Conservation (phyloP, 352 stramenopile genomes). For the Globisporangium barbulae region DNA sequence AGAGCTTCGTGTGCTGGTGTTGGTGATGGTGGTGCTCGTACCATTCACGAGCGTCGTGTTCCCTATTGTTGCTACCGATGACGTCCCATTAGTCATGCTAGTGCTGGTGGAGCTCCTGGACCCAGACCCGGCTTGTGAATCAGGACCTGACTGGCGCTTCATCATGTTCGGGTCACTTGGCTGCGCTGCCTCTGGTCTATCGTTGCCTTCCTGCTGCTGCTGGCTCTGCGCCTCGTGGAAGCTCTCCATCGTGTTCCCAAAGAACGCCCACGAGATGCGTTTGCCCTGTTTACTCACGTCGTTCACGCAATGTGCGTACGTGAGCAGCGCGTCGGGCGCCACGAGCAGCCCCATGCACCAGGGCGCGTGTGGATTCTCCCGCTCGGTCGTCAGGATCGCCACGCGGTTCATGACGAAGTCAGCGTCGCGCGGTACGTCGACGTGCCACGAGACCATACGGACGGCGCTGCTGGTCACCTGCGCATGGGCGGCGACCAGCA, state of each 20-base stretch:
- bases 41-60: background rate
- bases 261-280: slow-evolving; percentile 27
- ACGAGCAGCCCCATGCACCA: slow-evolving; percentile 39
- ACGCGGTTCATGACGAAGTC: slow-evolving; percentile 16
- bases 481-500: background rate
- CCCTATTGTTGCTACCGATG: background rate
- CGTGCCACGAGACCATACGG: slow-evolving; percentile 9
- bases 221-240: slow-evolving; percentile 10
- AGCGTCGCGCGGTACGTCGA: background rate
- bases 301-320: slow-evolving; percentile 27
- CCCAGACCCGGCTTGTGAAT: too few species aligned
- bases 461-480: background rate
- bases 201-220: background rate
- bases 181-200: background rate
- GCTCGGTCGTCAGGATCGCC: slow-evolving; percentile 22
- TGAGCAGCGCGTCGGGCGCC: slow-evolving; percentile 26
- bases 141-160: background rate
- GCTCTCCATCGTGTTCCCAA: slow-evolving; percentile 14
- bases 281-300: background rate
- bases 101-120: background rate
- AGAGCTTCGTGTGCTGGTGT: background rate
- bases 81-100: background rate
- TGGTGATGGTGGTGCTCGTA: background rate
- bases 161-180: background rate
- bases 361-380: background rate